Base-by-base conservation (phyloP, 345 rosid genomes). In the Populus alba region DNA sequence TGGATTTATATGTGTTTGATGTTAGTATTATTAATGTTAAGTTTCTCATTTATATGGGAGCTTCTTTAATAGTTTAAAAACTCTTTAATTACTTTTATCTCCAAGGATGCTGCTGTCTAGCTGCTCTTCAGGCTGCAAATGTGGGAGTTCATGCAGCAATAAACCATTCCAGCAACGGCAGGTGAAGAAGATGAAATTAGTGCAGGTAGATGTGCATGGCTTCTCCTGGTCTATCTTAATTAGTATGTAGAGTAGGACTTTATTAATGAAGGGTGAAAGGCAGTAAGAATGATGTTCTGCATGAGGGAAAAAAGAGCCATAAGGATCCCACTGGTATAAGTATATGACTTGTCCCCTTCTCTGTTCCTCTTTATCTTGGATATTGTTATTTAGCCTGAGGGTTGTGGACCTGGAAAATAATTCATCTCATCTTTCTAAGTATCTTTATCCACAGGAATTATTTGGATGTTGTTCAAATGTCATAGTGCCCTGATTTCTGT, bases 91-190 rank as follows among this genome's bases (percentile, higher is more conserved):
- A 55, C 63, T 76, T 75, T 35, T 61, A 27, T 45, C 63, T 45
- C 16, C 66, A 83, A 97, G 99, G 89, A 91, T 94, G 99, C 87
- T 97, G 68, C 83, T 91, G 45, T 94, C 99, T 79, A 91, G 91
- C 83, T 97, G 99, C 87, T 97, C 98, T 35, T 91, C 97, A 4
- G 92, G 94, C 65, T 97, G 99, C 86, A 92, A 87, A 71, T 97
- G 99, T 85, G 97, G 96, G 77, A 82, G 78, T 74, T 84, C 85
- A 74, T 97, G 99, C 86, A 85, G 81, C 76, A 97, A 94, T 71
- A 97, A 94, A 83, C 97, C 99, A 68, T 97, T 97, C 78, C 99
- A 97, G 70, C 82, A 87, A n/a, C 89, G 97, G 22, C 97, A 88
- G 57, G 85, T 89, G 76, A 97, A 94, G 88, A 97, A 94, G 75